These are phyloP conservation scores for Lodderomyces theae DNA, from an alignment of 1,139 yeast species.

Conservation along the genomic window DNA sequence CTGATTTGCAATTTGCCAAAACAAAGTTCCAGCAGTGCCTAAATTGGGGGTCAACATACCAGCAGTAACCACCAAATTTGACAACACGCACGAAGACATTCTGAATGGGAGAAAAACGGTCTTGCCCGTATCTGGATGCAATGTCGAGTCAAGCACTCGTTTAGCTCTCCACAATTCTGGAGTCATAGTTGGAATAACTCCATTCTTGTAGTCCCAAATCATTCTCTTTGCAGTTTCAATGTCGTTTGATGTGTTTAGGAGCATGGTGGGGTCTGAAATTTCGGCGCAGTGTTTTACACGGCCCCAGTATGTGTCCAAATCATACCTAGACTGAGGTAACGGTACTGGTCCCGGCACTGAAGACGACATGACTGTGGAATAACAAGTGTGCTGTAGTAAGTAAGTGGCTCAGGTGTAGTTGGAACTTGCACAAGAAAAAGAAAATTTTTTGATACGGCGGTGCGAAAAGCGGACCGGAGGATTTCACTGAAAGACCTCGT, in stretches of 20 bases:
- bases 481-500: too few species aligned
- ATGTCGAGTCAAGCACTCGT: conserved; percentile 77
- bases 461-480: neutral
- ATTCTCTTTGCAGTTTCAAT: conserved; percentile 62
- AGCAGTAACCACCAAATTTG: conserved; percentile 90
- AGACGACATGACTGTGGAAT: conserved; percentile 64
- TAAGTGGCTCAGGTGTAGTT: neutral
- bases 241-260: conserved; percentile 65
- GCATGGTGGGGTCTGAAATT: conserved; percentile 88
- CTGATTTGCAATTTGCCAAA: conserved; percentile 98
- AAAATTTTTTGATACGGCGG: neutral
- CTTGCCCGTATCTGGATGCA: conserved; percentile 95
- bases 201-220: conserved; percentile 71
- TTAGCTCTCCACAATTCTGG: conserved; percentile 91
- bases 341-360: conserved; percentile 78
- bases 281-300: conserved; percentile 92
- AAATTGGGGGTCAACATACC: conserved; percentile 96
- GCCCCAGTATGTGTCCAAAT: conserved; percentile 82
- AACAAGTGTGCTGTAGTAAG: neutral
- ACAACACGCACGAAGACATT: conserved; percentile 93
- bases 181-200: conserved; percentile 58
- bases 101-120: conserved; percentile 89
- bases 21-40: conserved; percentile 84
- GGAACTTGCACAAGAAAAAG: neutral
- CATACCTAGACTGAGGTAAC: conserved; percentile 76